Evolutionary conservation across 164 flowering plant genomes (phyloP).

Genomic region (Buxus sempervirens): DNA sequence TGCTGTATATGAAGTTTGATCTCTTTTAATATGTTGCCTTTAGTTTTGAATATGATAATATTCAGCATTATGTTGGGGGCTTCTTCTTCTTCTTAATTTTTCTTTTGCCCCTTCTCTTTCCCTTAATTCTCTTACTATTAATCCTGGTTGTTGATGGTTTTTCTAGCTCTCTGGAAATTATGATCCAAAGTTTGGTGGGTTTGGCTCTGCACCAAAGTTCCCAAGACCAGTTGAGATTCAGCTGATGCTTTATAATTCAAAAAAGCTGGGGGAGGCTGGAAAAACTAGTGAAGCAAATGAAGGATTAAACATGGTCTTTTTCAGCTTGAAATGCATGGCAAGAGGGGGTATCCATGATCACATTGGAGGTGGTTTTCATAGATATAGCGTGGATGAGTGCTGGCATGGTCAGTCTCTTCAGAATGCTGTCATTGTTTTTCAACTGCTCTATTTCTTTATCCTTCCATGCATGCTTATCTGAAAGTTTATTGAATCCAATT

Average conservation of each 20-base stretch:
- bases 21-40: neutral
- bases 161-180: conserved; percentile 59
- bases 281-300: conserved; percentile 51
- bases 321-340: conserved; percentile 84
- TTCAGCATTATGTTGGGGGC: too few species aligned
- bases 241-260: conserved; percentile 68
- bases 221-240: conserved; percentile 94
- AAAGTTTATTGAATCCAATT: too few species aligned
- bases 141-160: neutral
- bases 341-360: conserved; percentile 95
- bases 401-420: conserved; percentile 79
- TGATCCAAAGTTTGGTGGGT: conserved; percentile 76
- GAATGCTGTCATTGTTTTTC: neutral
- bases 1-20: neutral
- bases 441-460: neutral
- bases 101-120: neutral
- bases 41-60: too few species aligned
- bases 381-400: conserved; percentile 94
- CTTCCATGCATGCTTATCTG: neutral
- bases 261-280: conserved; percentile 57
- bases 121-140: neutral
- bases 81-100: neutral
- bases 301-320: conserved; percentile 49
- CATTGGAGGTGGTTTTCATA: conserved; percentile 95
- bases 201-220: conserved; percentile 92